Evolutionary conservation across 2,329 filamentous ascomycete species (phyloP).

Genomic region (Apiospora saccharicola): DNA sequence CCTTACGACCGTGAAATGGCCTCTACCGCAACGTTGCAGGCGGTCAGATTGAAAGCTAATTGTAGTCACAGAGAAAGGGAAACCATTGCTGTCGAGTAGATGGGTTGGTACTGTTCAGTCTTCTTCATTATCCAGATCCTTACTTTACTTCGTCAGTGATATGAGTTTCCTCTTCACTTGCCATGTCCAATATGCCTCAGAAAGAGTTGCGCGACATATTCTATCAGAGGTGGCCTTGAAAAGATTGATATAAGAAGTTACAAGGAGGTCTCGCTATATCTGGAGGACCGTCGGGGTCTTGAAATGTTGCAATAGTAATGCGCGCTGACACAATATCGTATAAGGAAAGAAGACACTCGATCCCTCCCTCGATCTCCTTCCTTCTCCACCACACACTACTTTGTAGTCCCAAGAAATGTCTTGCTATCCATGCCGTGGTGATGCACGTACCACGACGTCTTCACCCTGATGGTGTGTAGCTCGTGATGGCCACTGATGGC

Average conservation of each 20-base stretch:
- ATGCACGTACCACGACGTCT: constrained; percentile 17
- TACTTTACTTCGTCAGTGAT: too few species aligned
- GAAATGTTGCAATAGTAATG: not conserved
- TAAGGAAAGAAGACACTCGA: not conserved
- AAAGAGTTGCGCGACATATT: not conserved
- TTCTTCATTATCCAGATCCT: too few species aligned
- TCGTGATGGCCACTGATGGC: not conserved
- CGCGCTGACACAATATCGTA: not conserved
- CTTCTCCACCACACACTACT: not conserved
- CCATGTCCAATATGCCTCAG: too few species aligned
- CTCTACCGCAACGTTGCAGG: not conserved
- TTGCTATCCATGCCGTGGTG: not conserved
- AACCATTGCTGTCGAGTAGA: too few species aligned
- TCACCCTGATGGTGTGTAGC: constrained; percentile 1
- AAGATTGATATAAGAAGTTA: not conserved
- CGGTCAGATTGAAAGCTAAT: not conserved
- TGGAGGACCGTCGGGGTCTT: not conserved
- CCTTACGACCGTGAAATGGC: too few species aligned
- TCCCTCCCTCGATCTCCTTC: not conserved
- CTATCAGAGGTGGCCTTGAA: not conserved
- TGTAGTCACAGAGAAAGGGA: not conserved
- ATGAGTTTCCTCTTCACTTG: too few species aligned
- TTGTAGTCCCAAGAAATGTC: not conserved
- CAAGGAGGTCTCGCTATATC: not conserved
- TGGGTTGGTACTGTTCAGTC: too few species aligned